Conservation (phyloP, 495 filamentous ascomycete genomes). For the Penicillium pancosmium region DNA sequence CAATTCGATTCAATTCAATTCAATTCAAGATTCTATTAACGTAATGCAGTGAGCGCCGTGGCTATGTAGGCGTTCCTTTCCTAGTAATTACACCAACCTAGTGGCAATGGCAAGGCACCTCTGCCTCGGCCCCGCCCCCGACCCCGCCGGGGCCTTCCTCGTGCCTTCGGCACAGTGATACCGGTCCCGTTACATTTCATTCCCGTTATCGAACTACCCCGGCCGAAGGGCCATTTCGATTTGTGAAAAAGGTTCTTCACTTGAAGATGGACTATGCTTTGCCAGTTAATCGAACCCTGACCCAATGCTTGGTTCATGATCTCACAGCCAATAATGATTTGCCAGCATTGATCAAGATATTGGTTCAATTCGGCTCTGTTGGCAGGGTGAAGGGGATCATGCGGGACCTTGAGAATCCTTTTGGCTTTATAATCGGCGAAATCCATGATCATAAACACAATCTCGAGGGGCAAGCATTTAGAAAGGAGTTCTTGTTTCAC, state of each 20-base stretch:
- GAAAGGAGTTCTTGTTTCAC: constrained; percentile 4
- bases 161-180: too few relatives aligned
- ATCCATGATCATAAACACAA: constrained; percentile 12
- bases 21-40: too few relatives aligned
- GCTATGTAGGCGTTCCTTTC: too few relatives aligned
- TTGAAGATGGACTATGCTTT: background rate
- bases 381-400: constrained; percentile 18
- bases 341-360: constrained; percentile 17
- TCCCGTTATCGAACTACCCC: constrained; percentile 3
- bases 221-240: background rate
- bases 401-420: constrained; percentile 13
- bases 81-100: too few relatives aligned
- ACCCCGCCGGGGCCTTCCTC: too few relatives aligned
- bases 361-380: constrained; percentile 10
- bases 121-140: too few relatives aligned
- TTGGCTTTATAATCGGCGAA: constrained; percentile 13
- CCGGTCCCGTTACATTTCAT: background rate
- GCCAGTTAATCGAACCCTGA: constrained; percentile 4
- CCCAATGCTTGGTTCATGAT: constrained; percentile 9
- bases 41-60: too few relatives aligned
- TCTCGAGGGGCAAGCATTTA: constrained; percentile 8
- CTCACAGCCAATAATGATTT: constrained; percentile 14
- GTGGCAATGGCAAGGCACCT: too few relatives aligned
- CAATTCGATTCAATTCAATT: background rate
- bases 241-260: constrained; percentile 1